phyloP scores from a whole-genome alignment of 371 early-diverging fungal genomes.

The Apophysomyces trapeziformis region DNA sequence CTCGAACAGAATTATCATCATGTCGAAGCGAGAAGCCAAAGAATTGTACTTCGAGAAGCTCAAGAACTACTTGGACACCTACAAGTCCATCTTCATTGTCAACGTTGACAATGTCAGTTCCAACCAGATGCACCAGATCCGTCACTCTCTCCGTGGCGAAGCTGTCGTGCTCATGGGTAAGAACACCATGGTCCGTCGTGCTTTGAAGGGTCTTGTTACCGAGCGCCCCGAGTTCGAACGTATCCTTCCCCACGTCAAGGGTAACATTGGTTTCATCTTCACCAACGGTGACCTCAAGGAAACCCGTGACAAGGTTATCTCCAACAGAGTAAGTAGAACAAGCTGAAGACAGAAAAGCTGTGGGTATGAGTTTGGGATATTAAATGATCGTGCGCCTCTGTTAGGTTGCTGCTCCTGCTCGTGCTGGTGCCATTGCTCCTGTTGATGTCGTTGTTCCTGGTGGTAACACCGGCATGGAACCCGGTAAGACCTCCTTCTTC shows the following conservation, averaged over 20 bases:
- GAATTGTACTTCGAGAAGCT: slow-evolving; percentile 63
- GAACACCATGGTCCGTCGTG: slow-evolving; percentile 99
- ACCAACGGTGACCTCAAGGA: slow-evolving; percentile 97
- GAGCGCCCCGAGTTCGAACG: slow-evolving; percentile 91
- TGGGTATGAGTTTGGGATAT: background rate
- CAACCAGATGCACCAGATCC: slow-evolving; percentile 99
- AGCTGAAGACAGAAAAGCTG: background rate
- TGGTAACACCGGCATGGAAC: slow-evolving; percentile 99
- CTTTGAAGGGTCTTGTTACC: slow-evolving; percentile 78
- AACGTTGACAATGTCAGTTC: slow-evolving; percentile 99
- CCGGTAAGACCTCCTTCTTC: slow-evolving; percentile 99
- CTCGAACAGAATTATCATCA: slow-evolving; percentile 56
- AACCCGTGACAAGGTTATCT: slow-evolving; percentile 89
- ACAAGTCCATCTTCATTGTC: slow-evolving; percentile 96
- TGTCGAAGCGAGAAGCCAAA: slow-evolving; percentile 63
- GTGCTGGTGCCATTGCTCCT: slow-evolving; percentile 98
- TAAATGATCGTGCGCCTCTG: background rate
- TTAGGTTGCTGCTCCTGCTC: slow-evolving; percentile 93
- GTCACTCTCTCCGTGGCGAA: slow-evolving; percentile 90
- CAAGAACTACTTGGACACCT: slow-evolving; percentile 72
- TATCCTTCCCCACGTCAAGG: slow-evolving; percentile 85
- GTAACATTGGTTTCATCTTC: slow-evolving; percentile 99
- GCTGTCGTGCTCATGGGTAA: slow-evolving; percentile 99
- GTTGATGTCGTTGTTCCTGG: slow-evolving; percentile 96
- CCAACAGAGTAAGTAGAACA: slow-evolving; percentile 77